Evolutionary conservation across 106 monocot species (phyloP).

Genomic region (Dendrobium huoshanense): DNA sequence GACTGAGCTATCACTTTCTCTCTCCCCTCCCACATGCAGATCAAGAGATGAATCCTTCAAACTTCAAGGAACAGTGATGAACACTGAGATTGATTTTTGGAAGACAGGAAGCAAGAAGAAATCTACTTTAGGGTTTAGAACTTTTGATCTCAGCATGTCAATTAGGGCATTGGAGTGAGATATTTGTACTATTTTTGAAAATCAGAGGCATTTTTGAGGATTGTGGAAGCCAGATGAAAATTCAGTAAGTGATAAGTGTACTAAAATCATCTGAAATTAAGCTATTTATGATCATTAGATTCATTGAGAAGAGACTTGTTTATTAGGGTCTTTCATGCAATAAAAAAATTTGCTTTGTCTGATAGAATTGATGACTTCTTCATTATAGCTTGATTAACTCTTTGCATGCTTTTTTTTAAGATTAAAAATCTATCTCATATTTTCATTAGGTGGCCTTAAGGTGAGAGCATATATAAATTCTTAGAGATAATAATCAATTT

Average conservation of each 20-base stretch:
- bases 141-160: conserved; percentile 99
- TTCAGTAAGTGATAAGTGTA: neutral
- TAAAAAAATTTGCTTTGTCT: no score
- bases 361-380: no score
- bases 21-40: conserved; percentile 19
- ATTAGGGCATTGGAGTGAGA: conserved; percentile 99
- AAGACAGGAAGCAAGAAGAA: conserved; percentile 19
- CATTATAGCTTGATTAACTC: no score
- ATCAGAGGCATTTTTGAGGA: neutral
- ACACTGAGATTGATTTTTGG: conserved; percentile 10
- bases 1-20: conserved; percentile 46
- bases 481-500: no score
- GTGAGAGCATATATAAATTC: no score
- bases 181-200: conserved; percentile 83
- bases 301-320: neutral
- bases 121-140: conserved; percentile 63
- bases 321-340: no score
- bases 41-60: neutral
- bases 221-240: neutral
- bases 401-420: no score
- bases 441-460: no score
- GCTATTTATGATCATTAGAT: neutral
- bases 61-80: neutral
- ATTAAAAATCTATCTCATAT: no score
- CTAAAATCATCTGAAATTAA: neutral